A percentile compares a stretch with the other conserved stretches of the same genome.
Conservation (phyloP, 768 basidiomycete genomes). For the Saitozyma sp. region DNA sequence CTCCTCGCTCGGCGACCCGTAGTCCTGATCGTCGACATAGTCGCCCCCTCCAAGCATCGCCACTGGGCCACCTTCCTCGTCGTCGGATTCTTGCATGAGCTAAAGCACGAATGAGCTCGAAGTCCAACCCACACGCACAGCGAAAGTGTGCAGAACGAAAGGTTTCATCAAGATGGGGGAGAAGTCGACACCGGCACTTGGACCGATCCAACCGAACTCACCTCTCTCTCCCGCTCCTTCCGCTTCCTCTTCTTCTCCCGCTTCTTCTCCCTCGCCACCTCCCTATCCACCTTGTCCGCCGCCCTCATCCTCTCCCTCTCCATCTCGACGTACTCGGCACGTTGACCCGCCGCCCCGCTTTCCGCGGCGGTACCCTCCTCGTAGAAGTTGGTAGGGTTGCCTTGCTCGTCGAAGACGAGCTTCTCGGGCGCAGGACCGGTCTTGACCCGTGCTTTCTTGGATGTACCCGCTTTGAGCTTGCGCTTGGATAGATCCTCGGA, state of each 20-base stretch:
- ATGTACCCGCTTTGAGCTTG: conserved; percentile 70
- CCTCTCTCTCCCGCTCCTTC: conserved; percentile 70
- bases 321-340: conserved; percentile 67
- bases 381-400: conserved; percentile 75
- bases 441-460: conserved; percentile 71
- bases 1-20: conserved; percentile 1
- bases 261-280: conserved; percentile 81
- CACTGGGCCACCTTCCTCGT: conserved; percentile 40
- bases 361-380: conserved; percentile 76
- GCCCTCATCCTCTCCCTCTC: conserved; percentile 72
- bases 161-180: background rate
- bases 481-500: conserved; percentile 73
- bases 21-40: conserved; percentile 59
- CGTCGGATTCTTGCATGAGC: conserved; percentile 16
- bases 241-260: conserved; percentile 88
- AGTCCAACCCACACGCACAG: conserved; percentile 9
- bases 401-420: conserved; percentile 87
- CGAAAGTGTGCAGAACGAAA: background rate
- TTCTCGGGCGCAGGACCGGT: conserved; percentile 65
- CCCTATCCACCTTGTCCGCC: conserved; percentile 73
- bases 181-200: background rate
- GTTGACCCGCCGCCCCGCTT: conserved; percentile 62
- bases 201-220: conserved; percentile 25
- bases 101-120: conserved; percentile 15
- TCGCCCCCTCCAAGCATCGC: conserved; percentile 55